Conservation (phyloP, 140 eudicot genomes). For the Oenanthe javanica region DNA sequence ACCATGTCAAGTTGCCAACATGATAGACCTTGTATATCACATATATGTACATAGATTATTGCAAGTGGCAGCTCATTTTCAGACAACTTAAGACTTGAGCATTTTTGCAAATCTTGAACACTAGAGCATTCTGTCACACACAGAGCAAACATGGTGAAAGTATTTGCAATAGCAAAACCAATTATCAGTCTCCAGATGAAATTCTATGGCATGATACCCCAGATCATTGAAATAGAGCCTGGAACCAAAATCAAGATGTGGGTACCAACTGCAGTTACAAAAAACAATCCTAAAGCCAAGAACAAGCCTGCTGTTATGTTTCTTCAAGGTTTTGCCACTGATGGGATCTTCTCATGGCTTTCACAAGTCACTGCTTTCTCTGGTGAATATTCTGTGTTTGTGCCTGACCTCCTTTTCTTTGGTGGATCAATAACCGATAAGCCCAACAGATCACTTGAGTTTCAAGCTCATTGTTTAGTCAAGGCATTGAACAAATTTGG, state of each 20-base stretch:
- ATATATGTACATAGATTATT: background rate
- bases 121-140: background rate
- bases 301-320: background rate
- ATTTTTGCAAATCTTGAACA: background rate
- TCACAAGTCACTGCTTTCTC: constrained; percentile 37
- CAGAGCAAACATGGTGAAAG: constrained; percentile 30
- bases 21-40: background rate
- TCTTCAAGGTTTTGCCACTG: background rate
- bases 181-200: constrained; percentile 26
- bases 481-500: constrained; percentile 35
- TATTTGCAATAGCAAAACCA: constrained; percentile 15
- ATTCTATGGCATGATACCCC: constrained; percentile 34
- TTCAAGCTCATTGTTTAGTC: constrained; percentile 48
- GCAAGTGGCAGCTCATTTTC: background rate
- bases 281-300: constrained; percentile 26
- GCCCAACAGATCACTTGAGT: constrained; percentile 27
- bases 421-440: constrained; percentile 45
- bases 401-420: constrained; percentile 59
- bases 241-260: constrained; percentile 45
- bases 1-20: background rate
- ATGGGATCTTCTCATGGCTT: constrained; percentile 38
- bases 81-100: background rate
- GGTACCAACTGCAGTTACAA: constrained; percentile 29
- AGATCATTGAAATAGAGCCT: constrained; percentile 36
- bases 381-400: constrained; percentile 25